Evolutionary conservation across 169 alveolate species (phyloP).

Genomic region (Babesia gibsoni): DNA sequence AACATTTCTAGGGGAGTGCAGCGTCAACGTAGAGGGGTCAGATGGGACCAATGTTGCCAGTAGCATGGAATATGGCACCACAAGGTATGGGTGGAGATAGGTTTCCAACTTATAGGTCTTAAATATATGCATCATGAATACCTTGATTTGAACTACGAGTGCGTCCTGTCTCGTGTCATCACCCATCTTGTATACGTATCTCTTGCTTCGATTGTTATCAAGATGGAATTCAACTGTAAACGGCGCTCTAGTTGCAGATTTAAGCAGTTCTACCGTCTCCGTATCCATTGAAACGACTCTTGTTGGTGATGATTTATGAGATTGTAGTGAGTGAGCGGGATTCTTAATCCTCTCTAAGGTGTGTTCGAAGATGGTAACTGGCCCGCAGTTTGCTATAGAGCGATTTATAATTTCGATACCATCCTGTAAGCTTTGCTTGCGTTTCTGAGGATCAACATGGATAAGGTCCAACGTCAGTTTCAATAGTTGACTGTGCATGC

Average conservation of each 20-base stretch:
- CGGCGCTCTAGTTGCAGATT: constrained; percentile 56
- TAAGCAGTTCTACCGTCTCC: constrained; percentile 17
- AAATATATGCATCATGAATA: constrained; percentile 72
- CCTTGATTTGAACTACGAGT: constrained; percentile 81
- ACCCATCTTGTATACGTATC: constrained; percentile 71
- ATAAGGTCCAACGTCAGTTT: background rate
- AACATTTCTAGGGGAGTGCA: too few species aligned
- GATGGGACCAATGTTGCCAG: constrained; percentile 16
- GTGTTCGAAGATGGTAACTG: background rate
- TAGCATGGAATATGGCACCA: constrained; percentile 66
- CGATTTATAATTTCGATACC: background rate
- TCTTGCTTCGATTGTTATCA: background rate
- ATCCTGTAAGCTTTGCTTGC: background rate
- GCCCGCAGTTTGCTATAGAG: background rate
- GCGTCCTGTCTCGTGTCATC: constrained; percentile 86
- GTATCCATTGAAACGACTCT: constrained; percentile 16
- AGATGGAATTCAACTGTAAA: constrained; percentile 35
- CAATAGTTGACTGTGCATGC: constrained; percentile 14
- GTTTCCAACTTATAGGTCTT: constrained; percentile 45
- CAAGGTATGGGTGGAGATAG: constrained; percentile 72
- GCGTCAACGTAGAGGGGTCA: too few species aligned
- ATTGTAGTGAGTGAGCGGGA: too few species aligned
- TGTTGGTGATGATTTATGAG: background rate
- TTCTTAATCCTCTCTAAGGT: too few species aligned
- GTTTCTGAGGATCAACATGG: background rate